Percentiles rank a stretch among this genome's conserved stretches.
Evolutionary conservation across 306 rosid species (phyloP).

Genomic region (Pyrus pyrifolia): DNA sequence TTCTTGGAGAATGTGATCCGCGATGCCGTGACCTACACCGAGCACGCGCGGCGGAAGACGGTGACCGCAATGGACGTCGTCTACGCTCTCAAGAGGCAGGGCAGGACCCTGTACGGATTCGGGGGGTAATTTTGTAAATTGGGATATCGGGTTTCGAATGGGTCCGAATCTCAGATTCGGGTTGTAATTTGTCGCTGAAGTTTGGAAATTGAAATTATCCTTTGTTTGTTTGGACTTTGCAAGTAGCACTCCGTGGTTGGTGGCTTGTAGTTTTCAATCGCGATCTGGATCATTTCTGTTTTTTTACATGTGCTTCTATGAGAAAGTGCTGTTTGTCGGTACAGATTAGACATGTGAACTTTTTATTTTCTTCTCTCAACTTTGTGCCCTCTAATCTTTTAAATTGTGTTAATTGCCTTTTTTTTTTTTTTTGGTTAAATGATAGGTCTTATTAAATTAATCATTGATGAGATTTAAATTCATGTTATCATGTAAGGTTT

Average conservation of each 20-base stretch:
- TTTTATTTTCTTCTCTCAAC: no score
- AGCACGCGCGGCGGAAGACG: slow-evolving; percentile 25
- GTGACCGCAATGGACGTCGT: slow-evolving; percentile 37
- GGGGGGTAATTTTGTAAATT: slow-evolving; percentile 17
- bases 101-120: slow-evolving; percentile 25
- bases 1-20: slow-evolving; percentile 29
- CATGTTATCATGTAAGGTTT: no score
- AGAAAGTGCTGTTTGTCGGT: no score
- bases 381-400: no score
- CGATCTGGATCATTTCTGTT: not conserved
- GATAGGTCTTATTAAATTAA: no score
- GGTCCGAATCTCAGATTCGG: not conserved
- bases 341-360: no score
- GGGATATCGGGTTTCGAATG: not conserved
- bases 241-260: not conserved
- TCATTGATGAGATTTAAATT: no score
- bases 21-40: slow-evolving; percentile 22
- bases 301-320: no score
- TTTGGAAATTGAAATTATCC: not conserved
- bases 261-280: not conserved
- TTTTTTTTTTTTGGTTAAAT: no score
- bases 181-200: not conserved
- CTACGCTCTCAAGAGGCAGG: slow-evolving; percentile 30
- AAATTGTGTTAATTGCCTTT: no score
- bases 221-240: not conserved